phyloP scores from a whole-genome alignment of 345 rosid genomes.

The Populus deltoides region DNA sequence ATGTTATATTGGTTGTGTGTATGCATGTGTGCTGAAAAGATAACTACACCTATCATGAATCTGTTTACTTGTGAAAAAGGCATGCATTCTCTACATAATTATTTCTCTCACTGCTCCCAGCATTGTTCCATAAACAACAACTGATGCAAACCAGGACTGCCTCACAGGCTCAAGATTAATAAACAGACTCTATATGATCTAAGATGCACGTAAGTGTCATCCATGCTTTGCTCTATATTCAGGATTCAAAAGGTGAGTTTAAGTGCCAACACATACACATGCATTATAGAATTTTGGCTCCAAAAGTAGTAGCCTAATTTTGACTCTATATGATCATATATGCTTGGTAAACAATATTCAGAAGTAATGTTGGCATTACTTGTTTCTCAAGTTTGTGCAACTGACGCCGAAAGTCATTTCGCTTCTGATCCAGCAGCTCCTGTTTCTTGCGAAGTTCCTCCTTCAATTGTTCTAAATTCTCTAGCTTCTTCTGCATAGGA shows the following conservation, averaged over 20 bases:
- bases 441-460: slow-evolving; percentile 87
- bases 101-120: not conserved
- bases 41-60: not conserved
- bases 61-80: not conserved
- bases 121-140: not conserved
- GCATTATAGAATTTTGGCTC: not conserved
- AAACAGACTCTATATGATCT: not conserved
- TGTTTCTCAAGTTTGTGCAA: slow-evolving; percentile 74
- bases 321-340: no score
- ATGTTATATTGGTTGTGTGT: not conserved
- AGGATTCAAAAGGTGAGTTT: not conserved
- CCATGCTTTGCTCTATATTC: slow-evolving; percentile 1
- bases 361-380: slow-evolving; percentile 25
- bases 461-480: slow-evolving; percentile 69
- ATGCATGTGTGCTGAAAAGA: not conserved
- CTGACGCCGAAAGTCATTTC: slow-evolving; percentile 67
- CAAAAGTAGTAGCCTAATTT: not conserved
- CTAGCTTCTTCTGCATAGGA: slow-evolving; percentile 69
- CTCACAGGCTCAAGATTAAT: not conserved
- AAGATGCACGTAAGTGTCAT: not conserved
- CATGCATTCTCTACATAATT: not conserved
- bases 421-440: slow-evolving; percentile 84
- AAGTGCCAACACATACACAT: not conserved
- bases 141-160: not conserved
- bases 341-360: not conserved